Base-by-base conservation (phyloP, 1,284 basidiomycete genomes). In the Fomitopsis pinicola region DNA sequence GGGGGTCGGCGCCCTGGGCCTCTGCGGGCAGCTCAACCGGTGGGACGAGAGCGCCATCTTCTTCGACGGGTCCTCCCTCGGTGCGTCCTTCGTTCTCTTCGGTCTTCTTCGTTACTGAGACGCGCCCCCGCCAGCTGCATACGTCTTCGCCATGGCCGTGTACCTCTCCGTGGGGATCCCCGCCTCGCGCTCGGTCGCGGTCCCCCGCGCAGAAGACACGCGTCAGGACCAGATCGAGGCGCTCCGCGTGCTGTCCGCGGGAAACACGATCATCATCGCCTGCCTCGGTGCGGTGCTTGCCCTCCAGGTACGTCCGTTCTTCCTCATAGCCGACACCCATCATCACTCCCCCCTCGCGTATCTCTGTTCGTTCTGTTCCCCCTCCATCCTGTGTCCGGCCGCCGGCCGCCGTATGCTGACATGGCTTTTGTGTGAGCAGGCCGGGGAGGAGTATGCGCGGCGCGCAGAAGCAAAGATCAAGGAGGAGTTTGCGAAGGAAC, bases 21-120 rank as follows among this genome's bases (percentile, higher is more conserved):
- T 94, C 59, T 69, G 94, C 15, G 80, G 84, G 59, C 96, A 96
- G 75, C 78, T 96, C 63, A 81, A 91, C 75, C 83, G 80, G 65
- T 96, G 94, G 92, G 87, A 88, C 72, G 94, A 96, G 69, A 92
- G 89, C 67, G 94, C 94, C 15, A 84, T 95, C 77, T 94, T 92
- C 78, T 97, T 97, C 72, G 94, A 96, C 74, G 94, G 94, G 42
- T 87, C 88, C 33, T 87, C 86, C 66, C 76, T 95, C 63, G 91
- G 93, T 94, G 66, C 68, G 81, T 66, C 28, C 52, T 36, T 14
- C 57, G 42, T 42, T 60, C 45, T 42, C 57, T 55, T 55, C n/a
- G 15, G 22, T 22, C 42, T 1, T 30, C 57, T 58, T 15, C 45
- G 57, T 35, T 53, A 35, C 15, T 54, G 22, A 53, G 44, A 33